These are phyloP conservation scores for Coemansia sp. DNA, from an alignment of 192 early-diverging fungal genomes.

Conservation along the genomic window DNA sequence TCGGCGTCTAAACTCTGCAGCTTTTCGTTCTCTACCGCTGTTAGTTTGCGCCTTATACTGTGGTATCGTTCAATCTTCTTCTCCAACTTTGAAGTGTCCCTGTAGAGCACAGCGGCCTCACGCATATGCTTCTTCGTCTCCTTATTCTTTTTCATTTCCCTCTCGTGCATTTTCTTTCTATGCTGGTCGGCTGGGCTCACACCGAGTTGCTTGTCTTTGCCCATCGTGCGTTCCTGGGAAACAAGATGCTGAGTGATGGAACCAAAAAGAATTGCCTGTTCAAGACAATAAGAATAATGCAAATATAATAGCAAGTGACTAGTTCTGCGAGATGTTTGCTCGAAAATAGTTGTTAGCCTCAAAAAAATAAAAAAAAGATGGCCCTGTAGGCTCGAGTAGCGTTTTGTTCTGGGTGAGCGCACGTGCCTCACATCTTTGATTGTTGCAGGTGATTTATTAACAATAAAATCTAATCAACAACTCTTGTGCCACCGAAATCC, in stretches of 20 bases:
- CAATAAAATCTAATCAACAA: too few species aligned
- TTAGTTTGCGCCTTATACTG: slow-evolving; percentile 34
- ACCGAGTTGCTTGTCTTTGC: slow-evolving; percentile 27
- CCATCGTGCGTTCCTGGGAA: slow-evolving; percentile 13
- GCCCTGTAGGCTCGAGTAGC: too few species aligned
- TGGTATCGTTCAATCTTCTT: slow-evolving; percentile 43
- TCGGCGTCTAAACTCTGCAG: slow-evolving; percentile 32
- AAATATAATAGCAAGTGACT: background rate
- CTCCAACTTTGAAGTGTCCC: slow-evolving; percentile 44
- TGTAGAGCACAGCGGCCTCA: slow-evolving; percentile 28
- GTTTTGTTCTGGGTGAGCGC: background rate
- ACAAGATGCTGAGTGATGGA: background rate
- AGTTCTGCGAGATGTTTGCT: background rate
- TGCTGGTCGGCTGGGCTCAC: slow-evolving; percentile 30
- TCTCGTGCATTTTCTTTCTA: slow-evolving; percentile 37
- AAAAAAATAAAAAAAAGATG: too few species aligned
- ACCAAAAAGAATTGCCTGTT: background rate
- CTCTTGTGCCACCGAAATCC: too few species aligned
- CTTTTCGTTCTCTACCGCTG: slow-evolving; percentile 36
- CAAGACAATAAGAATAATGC: background rate
- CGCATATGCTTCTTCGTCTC: slow-evolving; percentile 46
- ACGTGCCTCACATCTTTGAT: background rate
- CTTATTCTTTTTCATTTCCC: slow-evolving; percentile 47
- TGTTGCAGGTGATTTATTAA: background rate
- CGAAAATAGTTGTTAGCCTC: background rate